Base-by-base conservation (phyloP, 208 protist species). In the Trypanosoma vivax region DNA sequence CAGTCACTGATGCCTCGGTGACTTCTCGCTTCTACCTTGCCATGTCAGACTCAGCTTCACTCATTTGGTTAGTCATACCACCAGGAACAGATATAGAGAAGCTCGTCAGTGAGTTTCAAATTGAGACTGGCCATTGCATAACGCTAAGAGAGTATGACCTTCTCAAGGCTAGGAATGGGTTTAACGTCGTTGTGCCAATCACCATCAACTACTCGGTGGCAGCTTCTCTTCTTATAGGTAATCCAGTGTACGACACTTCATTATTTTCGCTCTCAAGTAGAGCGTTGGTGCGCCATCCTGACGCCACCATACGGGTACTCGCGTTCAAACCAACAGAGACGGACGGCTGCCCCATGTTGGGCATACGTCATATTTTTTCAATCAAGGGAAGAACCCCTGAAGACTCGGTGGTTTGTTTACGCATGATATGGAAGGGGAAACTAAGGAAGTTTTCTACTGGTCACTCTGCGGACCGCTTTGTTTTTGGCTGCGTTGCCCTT, bases 1-100 rank as follows among this genome's bases (percentile, higher is more conserved):
- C 37, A 7, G 41, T 58, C 11, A 34, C 49, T 27, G 41, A 60
- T 1, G 5, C 30, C 16, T 29, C 38, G 23, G 57, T 27, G 10
- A 29, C 50, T 6, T 79, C 65, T 1, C 66, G 79, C 1, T 96
- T 95, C 65, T 89, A 88, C 46, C n/a, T 86, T 0, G 87, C 89
- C 1, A 45, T 79, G 1, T 84, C 74, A 1, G 77, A 88, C 45
- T 73, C 64, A 4, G 29, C 72, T 35, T 57, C 70, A n/a, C 29
- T 82, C 1, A 52, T 93, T 5, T 94, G 78, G 73, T 25, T 78
- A 18, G 60, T 84, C 23, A 66, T 84, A 18, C 88, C 81, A 21
- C 73, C 74, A 14, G 38, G 40, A 2, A 79, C 71, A 2, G 49
- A 54, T 23, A 42, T 90, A 45, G 79, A 88, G 43, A 70, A 76